Evolutionary conservation across 352 stramenopile genomes (phyloP).

Genomic region (Globisporangium recalcitrans): DNA sequence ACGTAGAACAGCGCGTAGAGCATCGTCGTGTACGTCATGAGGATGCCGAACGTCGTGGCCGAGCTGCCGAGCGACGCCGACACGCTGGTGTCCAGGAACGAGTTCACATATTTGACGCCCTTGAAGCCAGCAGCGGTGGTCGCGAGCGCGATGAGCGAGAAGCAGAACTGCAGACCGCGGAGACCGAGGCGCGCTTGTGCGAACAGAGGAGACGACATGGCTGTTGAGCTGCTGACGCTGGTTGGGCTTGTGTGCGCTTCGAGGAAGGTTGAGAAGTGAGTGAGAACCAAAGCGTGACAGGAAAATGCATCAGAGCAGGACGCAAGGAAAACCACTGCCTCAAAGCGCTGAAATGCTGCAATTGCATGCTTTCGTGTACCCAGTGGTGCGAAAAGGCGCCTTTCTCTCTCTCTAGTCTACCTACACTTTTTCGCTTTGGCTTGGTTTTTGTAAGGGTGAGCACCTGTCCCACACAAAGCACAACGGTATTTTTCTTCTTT

Average conservation of each 20-base stretch:
- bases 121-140: constrained; percentile 37
- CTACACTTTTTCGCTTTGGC: not conserved
- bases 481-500: not conserved
- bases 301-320: not conserved
- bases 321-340: not conserved
- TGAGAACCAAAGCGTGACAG: not conserved
- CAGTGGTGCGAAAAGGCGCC: not conserved
- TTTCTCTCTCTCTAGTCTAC: not conserved
- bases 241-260: not conserved
- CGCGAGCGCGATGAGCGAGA: constrained; percentile 46
- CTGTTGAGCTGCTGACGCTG: not conserved
- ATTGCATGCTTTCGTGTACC: not conserved
- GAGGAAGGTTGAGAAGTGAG: not conserved
- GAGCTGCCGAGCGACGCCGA: constrained; percentile 20
- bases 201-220: not conserved
- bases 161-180: constrained; percentile 48
- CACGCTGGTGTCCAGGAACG: constrained; percentile 3
- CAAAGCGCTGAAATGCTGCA: not conserved
- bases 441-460: not conserved
- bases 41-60: constrained; percentile 43
- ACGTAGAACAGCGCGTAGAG: constrained; percentile 51
- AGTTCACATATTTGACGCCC: not conserved
- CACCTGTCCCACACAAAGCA: not conserved
- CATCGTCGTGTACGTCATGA: constrained; percentile 62
- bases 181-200: constrained; percentile 21